These are phyloP conservation scores for Gossypium rotundifolium DNA, from an alignment of 345 rosid genomes.

Conservation along the genomic window DNA sequence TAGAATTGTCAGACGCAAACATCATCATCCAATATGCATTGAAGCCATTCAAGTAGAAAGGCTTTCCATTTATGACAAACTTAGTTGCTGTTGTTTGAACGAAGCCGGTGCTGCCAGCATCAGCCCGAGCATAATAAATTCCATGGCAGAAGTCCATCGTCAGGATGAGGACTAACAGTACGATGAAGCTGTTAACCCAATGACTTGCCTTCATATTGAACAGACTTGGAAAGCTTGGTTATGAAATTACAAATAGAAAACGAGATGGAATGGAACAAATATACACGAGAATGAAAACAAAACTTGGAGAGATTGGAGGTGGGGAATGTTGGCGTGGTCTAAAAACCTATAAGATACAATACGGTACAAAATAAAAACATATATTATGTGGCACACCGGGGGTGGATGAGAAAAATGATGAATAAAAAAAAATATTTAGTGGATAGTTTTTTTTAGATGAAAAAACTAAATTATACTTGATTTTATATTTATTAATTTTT, in stretches of 20 bases:
- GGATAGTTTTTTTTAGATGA: too few species aligned
- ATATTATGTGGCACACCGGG: too few species aligned
- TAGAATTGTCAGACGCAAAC: slow-evolving; percentile 46
- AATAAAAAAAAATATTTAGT: too few species aligned
- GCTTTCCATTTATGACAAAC: slow-evolving; percentile 37
- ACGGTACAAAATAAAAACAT: too few species aligned
- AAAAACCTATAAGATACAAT: neutral
- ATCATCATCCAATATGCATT: slow-evolving; percentile 83
- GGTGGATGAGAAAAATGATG: too few species aligned
- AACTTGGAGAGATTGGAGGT: neutral
- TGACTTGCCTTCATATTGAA: neutral
- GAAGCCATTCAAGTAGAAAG: slow-evolving; percentile 63
- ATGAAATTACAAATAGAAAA: neutral
- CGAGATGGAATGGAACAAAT: neutral
- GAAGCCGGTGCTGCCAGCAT: slow-evolving; percentile 12
- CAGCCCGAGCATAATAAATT: neutral
- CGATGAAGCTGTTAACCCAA: neutral
- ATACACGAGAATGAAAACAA: too few species aligned
- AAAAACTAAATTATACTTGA: too few species aligned
- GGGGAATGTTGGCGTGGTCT: neutral
- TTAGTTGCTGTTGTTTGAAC: slow-evolving; percentile 36
- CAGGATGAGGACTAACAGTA: neutral
- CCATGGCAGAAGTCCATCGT: neutral
- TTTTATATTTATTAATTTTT: too few species aligned
- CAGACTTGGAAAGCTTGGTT: neutral